These are phyloP conservation scores for Candida tammaniensis DNA, from an alignment of 805 yeast species.

Conservation along the genomic window DNA sequence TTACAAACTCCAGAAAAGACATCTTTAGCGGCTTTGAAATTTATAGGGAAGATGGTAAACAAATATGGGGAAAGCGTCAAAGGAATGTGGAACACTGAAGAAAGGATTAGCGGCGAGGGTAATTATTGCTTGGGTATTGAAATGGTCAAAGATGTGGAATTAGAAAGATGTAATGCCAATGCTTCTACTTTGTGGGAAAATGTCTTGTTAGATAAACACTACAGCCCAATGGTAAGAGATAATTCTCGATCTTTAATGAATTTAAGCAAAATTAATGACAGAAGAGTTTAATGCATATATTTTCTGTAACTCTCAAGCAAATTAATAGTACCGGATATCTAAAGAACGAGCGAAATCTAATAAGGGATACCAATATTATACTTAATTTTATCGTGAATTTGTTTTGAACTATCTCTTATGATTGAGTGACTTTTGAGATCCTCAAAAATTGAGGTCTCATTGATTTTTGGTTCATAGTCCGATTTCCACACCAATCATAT, in stretches of 20 bases:
- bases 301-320: too few species aligned
- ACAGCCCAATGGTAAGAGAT: conserved; percentile 74
- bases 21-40: conserved; percentile 70
- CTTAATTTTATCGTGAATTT: too few species aligned
- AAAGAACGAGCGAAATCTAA: too few species aligned
- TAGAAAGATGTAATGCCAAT: conserved; percentile 77
- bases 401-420: too few species aligned
- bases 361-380: too few species aligned
- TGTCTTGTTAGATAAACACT: conserved; percentile 74
- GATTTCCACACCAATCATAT: too few species aligned
- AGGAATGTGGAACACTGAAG: conserved; percentile 84
- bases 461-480: too few species aligned
- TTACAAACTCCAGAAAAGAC: conserved; percentile 88
- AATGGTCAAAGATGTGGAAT: conserved; percentile 44
- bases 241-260: conserved; percentile 49
- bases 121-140: conserved; percentile 56
- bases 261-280: conserved; percentile 26
- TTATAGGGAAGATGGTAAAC: conserved; percentile 70
- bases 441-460: too few species aligned
- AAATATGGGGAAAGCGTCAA: conserved; percentile 66
- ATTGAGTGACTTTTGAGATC: too few species aligned
- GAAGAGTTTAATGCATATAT: too few species aligned
- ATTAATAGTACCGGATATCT: too few species aligned
- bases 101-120: conserved; percentile 78
- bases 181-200: conserved; percentile 93